These are phyloP conservation scores for Nicotiana rustica DNA, from an alignment of 305 asterid species.

Conservation along the genomic window DNA sequence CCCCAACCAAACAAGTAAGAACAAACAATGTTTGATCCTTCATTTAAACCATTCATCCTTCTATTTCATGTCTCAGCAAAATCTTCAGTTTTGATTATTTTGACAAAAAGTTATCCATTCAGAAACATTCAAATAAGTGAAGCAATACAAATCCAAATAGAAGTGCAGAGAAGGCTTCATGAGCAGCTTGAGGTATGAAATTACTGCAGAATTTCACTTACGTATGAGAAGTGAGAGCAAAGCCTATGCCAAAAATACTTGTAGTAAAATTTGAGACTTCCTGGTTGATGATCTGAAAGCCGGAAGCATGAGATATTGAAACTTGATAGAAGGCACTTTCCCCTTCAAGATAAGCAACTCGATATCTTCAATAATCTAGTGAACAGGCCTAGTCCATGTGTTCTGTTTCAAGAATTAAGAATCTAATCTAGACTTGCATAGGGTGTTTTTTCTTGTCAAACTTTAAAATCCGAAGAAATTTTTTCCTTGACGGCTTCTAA, in stretches of 20 bases:
- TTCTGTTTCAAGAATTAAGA: conserved; percentile 12
- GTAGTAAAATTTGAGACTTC: conserved; percentile 8
- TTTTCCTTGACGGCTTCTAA: conserved; percentile 35
- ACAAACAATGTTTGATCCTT: conserved; percentile 35
- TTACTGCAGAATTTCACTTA: conserved; percentile 10
- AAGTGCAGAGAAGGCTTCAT: conserved; percentile 84
- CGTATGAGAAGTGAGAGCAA: conserved; percentile 22
- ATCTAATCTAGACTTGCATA: background rate
- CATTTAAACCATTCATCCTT: conserved; percentile 34
- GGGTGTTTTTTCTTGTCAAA: background rate
- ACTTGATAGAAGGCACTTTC: conserved; percentile 18
- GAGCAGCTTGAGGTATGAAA: conserved; percentile 87
- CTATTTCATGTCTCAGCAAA: background rate
- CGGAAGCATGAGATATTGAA: background rate
- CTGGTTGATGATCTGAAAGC: background rate
- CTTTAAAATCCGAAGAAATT: background rate
- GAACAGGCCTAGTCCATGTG: conserved; percentile 11
- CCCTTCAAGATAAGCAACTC: conserved; percentile 2
- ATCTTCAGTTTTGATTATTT: too few species aligned
- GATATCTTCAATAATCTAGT: conserved; percentile 20
- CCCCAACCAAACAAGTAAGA: conserved; percentile 74
- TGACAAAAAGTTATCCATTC: conserved; percentile 40
- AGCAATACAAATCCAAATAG: conserved; percentile 93
- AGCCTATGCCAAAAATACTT: conserved; percentile 21
- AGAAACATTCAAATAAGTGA: conserved; percentile 80